Evolutionary conservation across 352 stramenopile species (phyloP).

Genomic region (Pythium sukuiense): DNA sequence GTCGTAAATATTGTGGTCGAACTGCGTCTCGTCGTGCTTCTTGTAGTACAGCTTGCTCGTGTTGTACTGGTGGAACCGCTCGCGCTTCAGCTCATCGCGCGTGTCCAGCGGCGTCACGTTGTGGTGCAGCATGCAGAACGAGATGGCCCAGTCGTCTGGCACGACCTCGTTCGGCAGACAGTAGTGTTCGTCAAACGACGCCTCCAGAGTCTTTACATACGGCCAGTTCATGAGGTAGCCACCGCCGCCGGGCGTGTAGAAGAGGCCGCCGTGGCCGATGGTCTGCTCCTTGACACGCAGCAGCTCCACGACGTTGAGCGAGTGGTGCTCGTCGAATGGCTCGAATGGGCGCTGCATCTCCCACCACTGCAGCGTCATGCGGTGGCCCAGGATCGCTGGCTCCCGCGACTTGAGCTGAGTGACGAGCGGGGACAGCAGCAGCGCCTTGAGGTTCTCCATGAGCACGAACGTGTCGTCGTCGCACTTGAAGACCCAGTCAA

Average conservation of each 20-base stretch:
- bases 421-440: conserved; percentile 56
- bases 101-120: conserved; percentile 69
- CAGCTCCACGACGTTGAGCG: conserved; percentile 52
- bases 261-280: conserved; percentile 52
- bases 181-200: conserved; percentile 68
- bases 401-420: conserved; percentile 30
- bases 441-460: conserved; percentile 84
- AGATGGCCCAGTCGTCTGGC: conserved; percentile 85
- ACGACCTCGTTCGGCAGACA: conserved; percentile 73
- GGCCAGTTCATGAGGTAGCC: conserved; percentile 87
- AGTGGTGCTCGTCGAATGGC: conserved; percentile 65
- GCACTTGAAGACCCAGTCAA: conserved; percentile 89
- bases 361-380: conserved; percentile 88
- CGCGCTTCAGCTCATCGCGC: conserved; percentile 60
- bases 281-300: conserved; percentile 52
- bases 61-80: conserved; percentile 87
- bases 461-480: conserved; percentile 88
- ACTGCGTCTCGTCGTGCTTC: conserved; percentile 64
- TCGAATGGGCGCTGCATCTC: conserved; percentile 74
- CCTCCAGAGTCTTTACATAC: conserved; percentile 69
- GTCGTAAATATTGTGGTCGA: conserved; percentile 67
- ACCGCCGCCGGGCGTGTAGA: conserved; percentile 79
- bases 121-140: conserved; percentile 83
- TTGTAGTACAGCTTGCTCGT: conserved; percentile 69
- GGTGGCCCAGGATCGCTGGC: conserved; percentile 71